Evolutionary conservation across 768 basidiomycete genomes (phyloP), one percentile per base, ranked within the genome.

Genomic region (Botryobasidium botryosum): DNA sequence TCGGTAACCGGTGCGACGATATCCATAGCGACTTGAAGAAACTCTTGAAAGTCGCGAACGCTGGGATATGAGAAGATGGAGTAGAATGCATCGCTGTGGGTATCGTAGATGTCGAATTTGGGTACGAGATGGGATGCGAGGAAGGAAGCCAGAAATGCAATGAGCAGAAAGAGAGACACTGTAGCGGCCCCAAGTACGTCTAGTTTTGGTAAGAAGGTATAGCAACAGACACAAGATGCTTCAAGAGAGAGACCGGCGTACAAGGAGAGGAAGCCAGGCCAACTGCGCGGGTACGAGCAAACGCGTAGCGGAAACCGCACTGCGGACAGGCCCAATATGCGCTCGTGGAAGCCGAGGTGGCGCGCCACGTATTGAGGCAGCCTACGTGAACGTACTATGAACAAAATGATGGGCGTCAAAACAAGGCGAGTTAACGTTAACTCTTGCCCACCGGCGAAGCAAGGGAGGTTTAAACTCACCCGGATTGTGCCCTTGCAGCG

Each of bases 241-340:
- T 39, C 8, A 13, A 8, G 21, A 13, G 8, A 13, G 20, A 21
- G 5, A 23, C 2, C 4, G 13, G 23, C 68, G 45, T 59, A 75
- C 83, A 62, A 58, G 77, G 74, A 53, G 86, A 86, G n/a, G 77
- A 75, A 17, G 79, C 84, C 45, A 86, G 61, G 25, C 83, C 84
- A 8, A 74, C 62, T 12, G 73, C 70, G 27, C 63, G 68, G 1
- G 83, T 86, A 21, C 84, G 71, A 6, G 76, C 69, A 53, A 84
- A 84, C 33, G 75, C 71, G 57, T 87, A 86, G 47, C 66, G 68
- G 56, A 84, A 87, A 41, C 68, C 72, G 52, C 84, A 87, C 59
- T 85, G 81, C 1, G 78, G 78, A 54, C 84, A 87, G 10, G 71
- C 64, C 62, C 78, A 85, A 65, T 84, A 87, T 7, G 79, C 75